Percentiles rank a stretch among this genome's conserved stretches.
Evolutionary conservation across 2,329 filamentous ascomycete species (phyloP).

Genomic region (Trichoderma atroviride): DNA sequence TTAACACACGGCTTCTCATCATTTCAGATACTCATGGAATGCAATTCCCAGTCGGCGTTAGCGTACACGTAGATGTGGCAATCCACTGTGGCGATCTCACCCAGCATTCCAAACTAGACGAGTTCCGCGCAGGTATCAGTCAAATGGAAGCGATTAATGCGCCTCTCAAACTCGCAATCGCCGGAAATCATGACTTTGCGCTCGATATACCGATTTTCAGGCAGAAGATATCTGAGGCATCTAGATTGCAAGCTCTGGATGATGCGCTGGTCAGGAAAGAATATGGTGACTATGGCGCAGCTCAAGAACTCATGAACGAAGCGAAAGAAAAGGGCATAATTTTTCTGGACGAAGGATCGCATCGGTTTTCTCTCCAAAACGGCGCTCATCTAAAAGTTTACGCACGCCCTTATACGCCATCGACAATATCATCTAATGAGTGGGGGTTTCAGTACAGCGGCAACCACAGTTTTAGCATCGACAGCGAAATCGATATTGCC

Average conservation of each 20-base stretch:
- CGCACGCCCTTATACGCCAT: conserved; percentile 50
- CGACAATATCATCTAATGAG: conserved; percentile 32
- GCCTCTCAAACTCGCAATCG: conserved; percentile 52
- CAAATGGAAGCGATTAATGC: conserved; percentile 46
- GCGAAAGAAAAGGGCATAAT: conserved; percentile 39
- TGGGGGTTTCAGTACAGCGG: conserved; percentile 51
- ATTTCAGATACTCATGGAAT: conserved; percentile 35
- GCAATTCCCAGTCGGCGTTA: background rate
- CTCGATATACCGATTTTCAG: conserved; percentile 43
- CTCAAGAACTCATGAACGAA: conserved; percentile 35
- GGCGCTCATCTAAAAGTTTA: conserved; percentile 48
- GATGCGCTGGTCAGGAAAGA: conserved; percentile 30
- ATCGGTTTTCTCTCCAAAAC: conserved; percentile 45
- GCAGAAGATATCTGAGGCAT: conserved; percentile 32
- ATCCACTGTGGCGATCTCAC: conserved; percentile 57
- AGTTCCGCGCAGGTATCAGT: conserved; percentile 43
- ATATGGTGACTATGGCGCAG: conserved; percentile 45
- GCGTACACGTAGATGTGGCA: conserved; percentile 41
- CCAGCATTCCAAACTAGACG: conserved; percentile 45
- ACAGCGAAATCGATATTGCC: conserved; percentile 36
- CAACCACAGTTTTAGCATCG: conserved; percentile 35
- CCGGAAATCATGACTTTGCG: conserved; percentile 56
- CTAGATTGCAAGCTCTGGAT: background rate
- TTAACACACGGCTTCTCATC: conserved; percentile 33
- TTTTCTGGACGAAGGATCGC: conserved; percentile 47